A percentile compares a stretch with the other conserved stretches of the same genome.
Conservation (phyloP, 176 grass and related monocot genomes). For the Triticum dicoccoides region DNA sequence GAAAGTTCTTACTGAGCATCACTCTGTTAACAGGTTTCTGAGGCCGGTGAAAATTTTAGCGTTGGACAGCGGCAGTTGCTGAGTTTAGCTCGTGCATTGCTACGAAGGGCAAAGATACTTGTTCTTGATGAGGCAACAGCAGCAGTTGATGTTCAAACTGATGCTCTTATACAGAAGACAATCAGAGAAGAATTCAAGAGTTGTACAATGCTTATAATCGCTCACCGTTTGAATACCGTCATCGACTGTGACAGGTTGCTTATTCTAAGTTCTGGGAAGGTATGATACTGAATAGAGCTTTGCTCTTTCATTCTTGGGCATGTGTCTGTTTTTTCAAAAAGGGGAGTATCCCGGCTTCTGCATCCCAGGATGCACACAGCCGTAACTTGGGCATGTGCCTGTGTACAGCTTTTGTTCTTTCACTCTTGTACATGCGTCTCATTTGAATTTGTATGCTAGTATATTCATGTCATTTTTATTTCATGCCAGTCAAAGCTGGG, state of each 20-base stretch:
- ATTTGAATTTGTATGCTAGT: too few relatives aligned
- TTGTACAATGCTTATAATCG: constrained; percentile 98
- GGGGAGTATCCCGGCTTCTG: too few relatives aligned
- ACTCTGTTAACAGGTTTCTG: constrained; percentile 62
- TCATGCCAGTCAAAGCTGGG: neutral
- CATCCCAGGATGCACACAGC: too few relatives aligned
- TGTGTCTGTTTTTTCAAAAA: neutral
- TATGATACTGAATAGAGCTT: constrained; percentile 28
- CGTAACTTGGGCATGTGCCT: too few relatives aligned
- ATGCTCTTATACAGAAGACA: constrained; percentile 98
- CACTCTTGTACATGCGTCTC: neutral
- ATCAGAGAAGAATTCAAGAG: constrained; percentile 98
- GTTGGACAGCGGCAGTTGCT: constrained; percentile 90
- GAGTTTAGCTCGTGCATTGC: constrained; percentile 88
- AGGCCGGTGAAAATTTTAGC: constrained; percentile 97
- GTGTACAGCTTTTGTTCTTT: neutral
- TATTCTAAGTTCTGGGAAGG: constrained; percentile 82
- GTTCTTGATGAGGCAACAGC: constrained; percentile 98
- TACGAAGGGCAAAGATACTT: constrained; percentile 93
- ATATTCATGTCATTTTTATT: too few relatives aligned
- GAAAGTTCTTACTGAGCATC: neutral
- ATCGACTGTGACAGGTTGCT: constrained; percentile 93
- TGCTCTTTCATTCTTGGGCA: constrained; percentile 3
- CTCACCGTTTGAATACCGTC: constrained; percentile 86
- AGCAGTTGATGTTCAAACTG: constrained; percentile 92